Evolutionary conservation across 2,329 filamentous ascomycete genomes (phyloP).

Genomic region (Alternaria sp.): DNA sequence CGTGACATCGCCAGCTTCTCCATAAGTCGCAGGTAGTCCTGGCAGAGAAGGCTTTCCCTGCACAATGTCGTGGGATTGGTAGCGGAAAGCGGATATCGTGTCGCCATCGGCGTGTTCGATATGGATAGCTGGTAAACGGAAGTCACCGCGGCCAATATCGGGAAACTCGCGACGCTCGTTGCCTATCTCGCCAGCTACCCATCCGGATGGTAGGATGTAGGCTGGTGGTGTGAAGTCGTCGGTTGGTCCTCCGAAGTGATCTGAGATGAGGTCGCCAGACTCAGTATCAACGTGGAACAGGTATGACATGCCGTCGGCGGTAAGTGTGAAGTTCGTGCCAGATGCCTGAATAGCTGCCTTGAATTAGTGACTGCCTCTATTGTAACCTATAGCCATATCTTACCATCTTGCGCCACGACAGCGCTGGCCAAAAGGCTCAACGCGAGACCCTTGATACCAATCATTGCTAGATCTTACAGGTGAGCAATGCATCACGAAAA

Average conservation of each 20-base stretch:
- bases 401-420: constrained; percentile 25
- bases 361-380: constrained; percentile 3
- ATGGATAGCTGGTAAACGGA: constrained; percentile 66
- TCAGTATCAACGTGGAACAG: constrained; percentile 66
- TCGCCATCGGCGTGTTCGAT: constrained; percentile 65
- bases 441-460: constrained; percentile 11
- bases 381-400: background rate
- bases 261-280: constrained; percentile 63
- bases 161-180: constrained; percentile 67
- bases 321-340: constrained; percentile 63
- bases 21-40: constrained; percentile 67
- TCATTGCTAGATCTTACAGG: constrained; percentile 3
- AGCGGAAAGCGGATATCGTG: constrained; percentile 65
- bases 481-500: background rate
- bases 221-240: constrained; percentile 59
- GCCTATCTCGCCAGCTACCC: constrained; percentile 56
- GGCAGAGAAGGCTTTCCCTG: constrained; percentile 63
- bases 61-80: constrained; percentile 62
- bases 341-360: constrained; percentile 59
- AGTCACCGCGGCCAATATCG: constrained; percentile 68
- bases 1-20: constrained; percentile 61
- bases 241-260: constrained; percentile 66
- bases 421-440: constrained; percentile 21
- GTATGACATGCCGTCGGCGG: constrained; percentile 64
- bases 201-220: constrained; percentile 55